Base-by-base conservation (phyloP, 1,139 yeast species). In the Magnusiomyces fungicola region DNA sequence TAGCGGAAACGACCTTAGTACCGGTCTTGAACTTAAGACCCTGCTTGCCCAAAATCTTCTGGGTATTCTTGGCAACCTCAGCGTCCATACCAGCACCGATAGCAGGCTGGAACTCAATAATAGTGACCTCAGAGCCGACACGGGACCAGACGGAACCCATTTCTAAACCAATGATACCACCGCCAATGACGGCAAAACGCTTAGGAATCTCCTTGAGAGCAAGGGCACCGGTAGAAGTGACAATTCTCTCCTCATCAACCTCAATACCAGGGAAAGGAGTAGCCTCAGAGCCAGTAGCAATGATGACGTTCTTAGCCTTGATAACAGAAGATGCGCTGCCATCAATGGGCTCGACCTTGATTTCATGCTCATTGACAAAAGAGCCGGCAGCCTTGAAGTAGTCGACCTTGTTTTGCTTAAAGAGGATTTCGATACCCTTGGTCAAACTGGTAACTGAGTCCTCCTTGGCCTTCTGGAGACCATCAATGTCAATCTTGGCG, bases 111-210 rank as follows among this genome's bases (percentile, higher is more conserved):
- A 80, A 94, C 76, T 94, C 99, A 56, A 94, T 73, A 50, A 94
- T 84, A 47, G 97, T 90, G 56, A 94, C 98, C 73, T 92, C 90
- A 47, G 96, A 75, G 46, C 99, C 99, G 62, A 94, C 75, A 72
- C 98, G 82, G 52, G 94, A 74, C 84, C 95, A 94, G 46, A 94
- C 98, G 34, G 97, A 89, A 56, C 96, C 98, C 97, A 94, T 92
- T 75, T 94, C 99, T 61, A 94, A 80, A 66, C 99, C 99, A 68
- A 94, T 94, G 72, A 94, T 92, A 77, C 99, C 98, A 72, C 97
- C 99, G 69, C 99, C 99, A 63, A 94, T 92, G 71, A 94, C 81
- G 60, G 95, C 83, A 65, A 94, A 65, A 68, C 79, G 82, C 78
- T 94, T 88, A 69, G 99, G 97, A 56, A 89, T 78, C 71, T 90